Evolutionary conservation across 2,329 filamentous ascomycete species (phyloP), one percentile per base, ranked within the genome.

Genomic region (Annulohypoxylon truncatum): DNA sequence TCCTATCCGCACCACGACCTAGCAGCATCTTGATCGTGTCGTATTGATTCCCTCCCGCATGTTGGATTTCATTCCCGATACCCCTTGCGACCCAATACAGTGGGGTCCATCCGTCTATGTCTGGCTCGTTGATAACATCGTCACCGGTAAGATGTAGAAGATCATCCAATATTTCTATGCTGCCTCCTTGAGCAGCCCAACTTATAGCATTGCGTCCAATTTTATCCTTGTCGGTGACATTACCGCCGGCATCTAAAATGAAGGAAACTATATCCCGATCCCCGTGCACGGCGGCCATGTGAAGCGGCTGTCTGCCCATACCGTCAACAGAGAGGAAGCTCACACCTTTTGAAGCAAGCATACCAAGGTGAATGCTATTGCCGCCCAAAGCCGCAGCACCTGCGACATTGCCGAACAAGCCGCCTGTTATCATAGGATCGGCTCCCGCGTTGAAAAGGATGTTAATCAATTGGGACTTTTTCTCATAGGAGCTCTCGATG

Each of bases 101-200:
- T n/a, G 57, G 62, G n/a, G 57, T 58, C 63, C 63, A 66, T 29
- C 63, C 63, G 9, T 20, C 35, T 28, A 42, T 2, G 28, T 66
- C 63, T 1, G 33, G 35, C 38, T 66, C 52, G 35, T 61, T 52
- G 18, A 66, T 52, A 18, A 52, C 26, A 33, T 42, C 51, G n/a
- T 52, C 15, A 1, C 46, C 44, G 15, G 15, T 26, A 1, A 61
- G 28, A 20, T 61, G 22, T 8, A 61, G 24, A 3, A 54, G 40
- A 9, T 52, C 33, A 3, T 31, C 2, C 8, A 65, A 26, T 40
- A 65, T 24, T 1, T 52, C 46, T 12, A 46, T 40, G 18, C 24
- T 47, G 8, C 51, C 62, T 13, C 62, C 51, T 18, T 65, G 56
- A 5, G 51, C 58, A 48, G 57, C 57, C 63, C 63, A 66, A 10